Conservation (phyloP, 2,329 filamentous ascomycete genomes). For the Phialemoniopsis sp. region DNA sequence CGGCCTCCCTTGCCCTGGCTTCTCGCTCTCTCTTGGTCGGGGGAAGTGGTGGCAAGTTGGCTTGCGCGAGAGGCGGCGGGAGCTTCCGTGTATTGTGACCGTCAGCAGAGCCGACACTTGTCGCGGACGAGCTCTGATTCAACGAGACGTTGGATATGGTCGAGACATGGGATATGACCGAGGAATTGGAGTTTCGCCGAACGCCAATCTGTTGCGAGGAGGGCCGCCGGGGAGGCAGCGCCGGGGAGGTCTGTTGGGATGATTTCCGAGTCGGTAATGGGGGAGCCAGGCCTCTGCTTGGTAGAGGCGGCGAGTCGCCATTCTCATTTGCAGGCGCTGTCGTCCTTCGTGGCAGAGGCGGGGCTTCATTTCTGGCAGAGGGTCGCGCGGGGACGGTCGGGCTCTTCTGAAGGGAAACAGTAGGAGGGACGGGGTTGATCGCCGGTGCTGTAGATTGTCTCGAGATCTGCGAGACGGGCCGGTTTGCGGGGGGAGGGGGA, state of each 20-base stretch:
- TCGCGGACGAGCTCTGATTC: conserved; percentile 39
- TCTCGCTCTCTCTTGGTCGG: conserved; percentile 52
- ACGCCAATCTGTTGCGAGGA: conserved; percentile 37
- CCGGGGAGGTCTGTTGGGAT: conserved; percentile 35
- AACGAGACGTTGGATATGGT: conserved; percentile 48
- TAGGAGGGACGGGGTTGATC: conserved; percentile 12
- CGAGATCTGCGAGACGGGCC: conserved; percentile 29
- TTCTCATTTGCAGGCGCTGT: conserved; percentile 16
- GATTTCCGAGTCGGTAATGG: conserved; percentile 29
- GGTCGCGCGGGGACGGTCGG: conserved; percentile 35
- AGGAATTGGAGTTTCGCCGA: conserved; percentile 53
- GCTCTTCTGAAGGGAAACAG: conserved; percentile 16
- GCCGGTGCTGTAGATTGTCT: conserved; percentile 27
- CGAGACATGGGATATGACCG: conserved; percentile 51
- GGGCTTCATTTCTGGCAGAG: conserved; percentile 19
- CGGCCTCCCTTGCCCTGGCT: conserved; percentile 31
- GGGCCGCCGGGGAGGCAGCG: conserved; percentile 45
- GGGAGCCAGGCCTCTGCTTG: conserved; percentile 22
- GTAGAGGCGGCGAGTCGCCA: conserved; percentile 13
- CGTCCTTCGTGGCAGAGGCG: conserved; percentile 33
- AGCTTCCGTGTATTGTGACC: conserved; percentile 39
- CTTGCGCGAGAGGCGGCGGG: conserved; percentile 50
- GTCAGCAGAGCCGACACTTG: conserved; percentile 41
- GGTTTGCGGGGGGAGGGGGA: conserved; percentile 37
- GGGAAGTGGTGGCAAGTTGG: conserved; percentile 54